Base-by-base conservation (phyloP, 768 basidiomycete species). In the Rickenella mellea region DNA sequence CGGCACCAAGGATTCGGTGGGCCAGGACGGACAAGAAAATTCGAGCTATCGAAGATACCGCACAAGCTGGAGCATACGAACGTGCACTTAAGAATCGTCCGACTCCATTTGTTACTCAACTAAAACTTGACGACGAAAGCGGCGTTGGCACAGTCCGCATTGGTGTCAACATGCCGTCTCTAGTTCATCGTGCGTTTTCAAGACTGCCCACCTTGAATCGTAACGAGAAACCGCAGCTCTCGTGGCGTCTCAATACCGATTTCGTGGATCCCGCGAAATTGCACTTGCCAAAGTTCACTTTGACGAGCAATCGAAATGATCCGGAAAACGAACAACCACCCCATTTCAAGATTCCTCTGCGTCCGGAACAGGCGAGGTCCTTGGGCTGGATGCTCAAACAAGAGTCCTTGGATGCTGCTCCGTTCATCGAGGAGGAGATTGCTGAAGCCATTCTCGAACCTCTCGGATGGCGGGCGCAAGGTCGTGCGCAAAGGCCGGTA, bases 391-490 rank as follows among this genome's bases (percentile, higher is more conserved):
- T 96, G 93, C 62, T 94, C 33, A 58, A 67, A 33, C 87, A 87
- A 53, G 93, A 97, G 60, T 65, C 73, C 2, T 43, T 51, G 1
- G 65, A 76, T 26, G 76, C 77, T 0, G 59, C 72, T 8, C 81
- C 87, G 1, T 97, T 94, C 57, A 58, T 91, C 22, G 93, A 97
- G 59, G 91, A 97, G 57, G 93, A 97, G 57, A 87, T 96, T 31
- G 83, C 89, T 0, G 93, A 97, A 59, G 88, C 90, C 3, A 74
- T 87, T 35, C 68, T 93, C 3, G 82, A 80, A 45, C 79, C 89
- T 40, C 65, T 96, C 10, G 87, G 89, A 6, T 97, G 93, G 93
- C 73, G 90, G 50, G 89, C 88, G n/a, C 91, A 96, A 60, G 92
- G 86, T 29, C 81, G 87, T 30, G 91, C 86, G 3, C 78, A 85